A percentile compares a stretch with the other conserved stretches of the same genome.
Conservation (phyloP, 805 yeast genomes). For the Candida andamanensis region DNA sequence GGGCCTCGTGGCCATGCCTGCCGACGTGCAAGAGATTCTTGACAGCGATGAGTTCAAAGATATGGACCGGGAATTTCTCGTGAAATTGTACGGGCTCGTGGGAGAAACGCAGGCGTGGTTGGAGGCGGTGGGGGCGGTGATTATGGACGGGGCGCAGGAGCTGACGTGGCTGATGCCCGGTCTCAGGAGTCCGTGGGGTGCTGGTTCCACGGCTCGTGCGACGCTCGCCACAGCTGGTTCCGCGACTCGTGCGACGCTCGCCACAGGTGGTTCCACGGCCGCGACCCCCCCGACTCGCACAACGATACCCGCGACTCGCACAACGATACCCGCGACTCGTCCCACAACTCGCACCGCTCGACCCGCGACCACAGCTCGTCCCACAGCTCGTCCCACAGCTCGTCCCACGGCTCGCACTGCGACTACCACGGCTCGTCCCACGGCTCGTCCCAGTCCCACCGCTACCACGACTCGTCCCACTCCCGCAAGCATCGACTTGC, state of each 20-base stretch:
- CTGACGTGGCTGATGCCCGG: too few species aligned
- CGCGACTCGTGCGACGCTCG: neutral
- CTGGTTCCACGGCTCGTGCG: too few species aligned
- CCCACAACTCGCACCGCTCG: neutral
- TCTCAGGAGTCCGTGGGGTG: too few species aligned
- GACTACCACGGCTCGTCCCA: too few species aligned
- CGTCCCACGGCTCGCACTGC: too few species aligned
- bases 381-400: too few species aligned
- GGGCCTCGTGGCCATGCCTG: too few species aligned
- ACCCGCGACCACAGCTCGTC: too few species aligned
- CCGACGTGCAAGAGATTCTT: too few species aligned
- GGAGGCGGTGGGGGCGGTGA: neutral
- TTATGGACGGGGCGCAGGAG: neutral
- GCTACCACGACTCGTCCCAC: too few species aligned
- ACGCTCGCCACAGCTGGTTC: neutral
- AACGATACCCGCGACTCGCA: neutral
- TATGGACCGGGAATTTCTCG: neutral
- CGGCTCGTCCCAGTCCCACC: too few species aligned
- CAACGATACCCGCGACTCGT: neutral
- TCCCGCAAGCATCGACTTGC: slow-evolving; percentile 51
- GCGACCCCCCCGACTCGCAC: neutral
- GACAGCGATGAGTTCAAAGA: neutral
- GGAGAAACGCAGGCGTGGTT: neutral
- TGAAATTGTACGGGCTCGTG: neutral
- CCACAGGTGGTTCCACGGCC: neutral